Base-by-base conservation (phyloP, 78 protist species). In the Cavenderia fasciculata region DNA sequence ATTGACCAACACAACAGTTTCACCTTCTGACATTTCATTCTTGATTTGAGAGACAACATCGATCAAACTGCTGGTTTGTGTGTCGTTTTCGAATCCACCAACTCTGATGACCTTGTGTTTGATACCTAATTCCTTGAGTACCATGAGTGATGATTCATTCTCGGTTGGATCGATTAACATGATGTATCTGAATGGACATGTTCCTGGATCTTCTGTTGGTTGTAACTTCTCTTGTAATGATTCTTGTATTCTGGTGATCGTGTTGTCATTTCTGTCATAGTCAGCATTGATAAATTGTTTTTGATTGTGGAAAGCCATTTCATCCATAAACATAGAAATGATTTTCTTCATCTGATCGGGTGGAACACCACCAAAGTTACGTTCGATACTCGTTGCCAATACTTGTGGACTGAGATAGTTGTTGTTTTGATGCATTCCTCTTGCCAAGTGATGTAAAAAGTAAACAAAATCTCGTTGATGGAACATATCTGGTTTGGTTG, bases 51-150 rank as follows among this genome's bases (percentile, higher is more conserved):
- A 63, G 0, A 86, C 87, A 33, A 74, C 69, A 41, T 61, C 33
- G 19, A 74, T 76, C 49, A 86, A 43, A 2, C 74, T 38, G 61
- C 63, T 84, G 10, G 23, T 33, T 2, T 33, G 23, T 6, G 8
- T 70, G 61, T 86, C 92, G 21, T 86, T 65, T 43, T 73, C 87
- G n/a, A 86, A 86, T 19, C 85, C 74, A 51, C 92, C 92, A 19
- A 86, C 92, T 59, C 92, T 54, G 27, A 86, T 34, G 2, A 86
- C 59, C 4, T 6, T 65, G 31, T 51, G 52, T 38, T 74, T 56
- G 40, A 82, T 68, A 57, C 70, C 78, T 10, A 82, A 41, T 46
- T 82, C 76, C 33, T 68, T 82, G 52, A 82, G 61, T 4, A 57
- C 44, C 25, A 38, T 25, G 3, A 82, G 2, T 1, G 90, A 82